Evolutionary conservation across 2,329 filamentous ascomycete species (phyloP).

Genomic region (Podosphaera fusca): DNA sequence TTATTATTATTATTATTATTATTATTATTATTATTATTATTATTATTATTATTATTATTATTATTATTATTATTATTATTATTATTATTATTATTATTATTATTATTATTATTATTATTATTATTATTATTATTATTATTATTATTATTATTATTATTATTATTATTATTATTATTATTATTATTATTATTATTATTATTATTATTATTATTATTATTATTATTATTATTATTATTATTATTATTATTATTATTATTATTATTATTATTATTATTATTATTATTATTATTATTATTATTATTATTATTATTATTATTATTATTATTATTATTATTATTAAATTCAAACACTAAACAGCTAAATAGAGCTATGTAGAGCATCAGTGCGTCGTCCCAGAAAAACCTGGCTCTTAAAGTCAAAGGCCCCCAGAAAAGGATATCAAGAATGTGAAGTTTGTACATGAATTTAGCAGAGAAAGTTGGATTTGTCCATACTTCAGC

Average conservation of each 20-base stretch:
- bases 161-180: neutral
- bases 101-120: neutral
- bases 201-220: neutral
- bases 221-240: neutral
- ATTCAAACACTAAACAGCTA: no score
- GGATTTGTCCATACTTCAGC: no score
- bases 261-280: neutral
- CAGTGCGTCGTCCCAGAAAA: no score
- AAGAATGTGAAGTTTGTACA: no score
- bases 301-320: no score
- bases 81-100: neutral
- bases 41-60: neutral
- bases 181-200: neutral
- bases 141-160: neutral
- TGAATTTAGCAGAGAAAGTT: no score
- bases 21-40: neutral
- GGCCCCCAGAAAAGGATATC: no score
- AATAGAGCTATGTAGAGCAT: no score
- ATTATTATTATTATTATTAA: no score
- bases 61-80: neutral
- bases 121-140: neutral
- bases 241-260: neutral
- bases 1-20: neutral
- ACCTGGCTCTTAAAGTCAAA: no score
- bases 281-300: no score